Evolutionary conservation across 495 filamentous ascomycete species (phyloP).

Genomic region (Cercophora scortea): DNA sequence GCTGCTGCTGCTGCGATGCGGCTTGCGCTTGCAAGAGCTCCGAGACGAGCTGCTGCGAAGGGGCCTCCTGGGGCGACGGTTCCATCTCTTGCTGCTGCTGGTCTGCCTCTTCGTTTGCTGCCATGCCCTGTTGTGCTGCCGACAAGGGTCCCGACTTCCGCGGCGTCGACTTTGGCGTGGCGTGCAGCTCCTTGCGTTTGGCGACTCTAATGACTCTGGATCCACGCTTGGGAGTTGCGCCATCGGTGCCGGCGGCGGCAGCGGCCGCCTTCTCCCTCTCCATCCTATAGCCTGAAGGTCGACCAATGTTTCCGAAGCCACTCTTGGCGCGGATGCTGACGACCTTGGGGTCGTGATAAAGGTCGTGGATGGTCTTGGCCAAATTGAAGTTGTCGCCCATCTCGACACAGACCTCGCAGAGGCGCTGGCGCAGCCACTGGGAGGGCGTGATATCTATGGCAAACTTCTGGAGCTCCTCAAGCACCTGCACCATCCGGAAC

Average conservation of each 20-base stretch:
- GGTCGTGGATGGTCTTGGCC: slow-evolving; percentile 25
- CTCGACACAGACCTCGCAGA: slow-evolving; percentile 29
- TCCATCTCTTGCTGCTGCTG: neutral
- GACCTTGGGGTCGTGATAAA: slow-evolving; percentile 39
- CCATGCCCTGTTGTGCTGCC: neutral
- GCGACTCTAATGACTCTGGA: neutral
- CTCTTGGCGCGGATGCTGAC: slow-evolving; percentile 30
- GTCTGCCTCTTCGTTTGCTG: neutral
- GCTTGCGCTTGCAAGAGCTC: neutral
- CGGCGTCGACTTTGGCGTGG: slow-evolving; percentile 9
- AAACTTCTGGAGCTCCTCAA: slow-evolving; percentile 38
- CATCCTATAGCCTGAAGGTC: slow-evolving; percentile 30
- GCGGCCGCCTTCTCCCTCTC: slow-evolving; percentile 4
- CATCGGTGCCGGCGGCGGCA: neutral
- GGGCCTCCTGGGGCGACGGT: neutral
- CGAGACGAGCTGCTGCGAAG: neutral
- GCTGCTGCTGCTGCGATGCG: neutral
- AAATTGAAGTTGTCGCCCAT: slow-evolving; percentile 35
- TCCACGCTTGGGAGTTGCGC: neutral
- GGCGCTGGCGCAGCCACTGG: slow-evolving; percentile 40
- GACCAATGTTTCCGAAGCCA: slow-evolving; percentile 39
- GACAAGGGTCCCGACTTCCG: neutral
- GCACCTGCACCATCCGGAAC: slow-evolving; percentile 36
- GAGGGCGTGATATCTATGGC: slow-evolving; percentile 35
- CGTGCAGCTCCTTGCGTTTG: slow-evolving; percentile 20